phyloP scores from a whole-genome alignment of 2,329 filamentous ascomycete species.

The Apiospora aurea region DNA sequence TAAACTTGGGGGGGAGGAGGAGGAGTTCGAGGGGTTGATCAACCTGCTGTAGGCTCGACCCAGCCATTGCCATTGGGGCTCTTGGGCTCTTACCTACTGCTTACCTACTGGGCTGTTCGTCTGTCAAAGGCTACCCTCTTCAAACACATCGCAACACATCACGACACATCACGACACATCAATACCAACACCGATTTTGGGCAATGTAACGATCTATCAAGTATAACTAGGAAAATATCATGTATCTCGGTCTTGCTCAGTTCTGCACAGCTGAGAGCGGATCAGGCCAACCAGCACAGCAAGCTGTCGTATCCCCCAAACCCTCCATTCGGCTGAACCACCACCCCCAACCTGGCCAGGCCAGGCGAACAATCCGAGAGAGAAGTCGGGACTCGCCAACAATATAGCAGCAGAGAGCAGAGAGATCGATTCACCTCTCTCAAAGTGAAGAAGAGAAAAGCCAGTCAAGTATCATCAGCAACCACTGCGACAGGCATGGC shows the following conservation, averaged over 20 bases:
- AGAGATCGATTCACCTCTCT: not conserved
- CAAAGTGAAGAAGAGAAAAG: not conserved
- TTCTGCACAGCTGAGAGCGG: not conserved
- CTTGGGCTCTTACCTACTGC: not conserved
- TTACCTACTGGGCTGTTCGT: too few species aligned
- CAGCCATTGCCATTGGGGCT: not conserved
- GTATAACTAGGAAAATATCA: not conserved
- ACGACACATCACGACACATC: not conserved
- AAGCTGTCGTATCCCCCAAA: not conserved
- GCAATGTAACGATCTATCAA: not conserved
- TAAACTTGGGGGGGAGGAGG: not conserved
- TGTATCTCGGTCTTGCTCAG: not conserved
- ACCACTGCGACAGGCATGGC: not conserved
- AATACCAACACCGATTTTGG: not conserved
- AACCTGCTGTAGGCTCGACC: not conserved
- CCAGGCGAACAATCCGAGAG: not conserved
- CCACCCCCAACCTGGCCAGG: not conserved
- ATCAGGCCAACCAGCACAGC: not conserved
- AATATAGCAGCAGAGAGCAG: not conserved
- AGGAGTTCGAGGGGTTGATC: not conserved
- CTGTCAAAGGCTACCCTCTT: too few species aligned
- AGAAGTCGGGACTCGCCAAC: not conserved
- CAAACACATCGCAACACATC: not conserved
- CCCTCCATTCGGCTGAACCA: not conserved
- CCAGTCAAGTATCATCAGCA: conserved; percentile 1